A percentile compares a stretch with the other conserved stretches of the same genome.
These are phyloP conservation scores for Gossypium longicalyx DNA, from an alignment of 345 rosid genomes.

Conservation along the genomic window DNA sequence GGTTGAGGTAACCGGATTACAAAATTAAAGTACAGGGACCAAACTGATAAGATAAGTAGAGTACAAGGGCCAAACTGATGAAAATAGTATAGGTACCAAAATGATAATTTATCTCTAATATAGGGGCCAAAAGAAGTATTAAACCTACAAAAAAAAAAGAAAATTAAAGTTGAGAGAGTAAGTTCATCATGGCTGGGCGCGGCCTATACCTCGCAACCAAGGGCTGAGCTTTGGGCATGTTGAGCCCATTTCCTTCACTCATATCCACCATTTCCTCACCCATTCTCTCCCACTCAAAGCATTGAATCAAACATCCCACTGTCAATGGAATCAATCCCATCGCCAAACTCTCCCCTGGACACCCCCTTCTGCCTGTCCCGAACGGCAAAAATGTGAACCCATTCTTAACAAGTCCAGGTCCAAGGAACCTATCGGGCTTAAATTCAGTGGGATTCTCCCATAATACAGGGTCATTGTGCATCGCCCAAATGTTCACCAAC, in stretches of 20 bases:
- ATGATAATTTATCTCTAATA: too few species aligned
- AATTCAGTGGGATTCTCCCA: conserved; percentile 36
- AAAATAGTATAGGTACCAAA: too few species aligned
- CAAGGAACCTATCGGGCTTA: conserved; percentile 39
- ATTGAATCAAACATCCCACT: conserved; percentile 37
- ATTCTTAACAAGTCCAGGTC: conserved; percentile 16
- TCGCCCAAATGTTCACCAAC: conserved; percentile 35
- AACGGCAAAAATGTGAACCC: conserved; percentile 40
- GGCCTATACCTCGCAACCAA: conserved; percentile 27
- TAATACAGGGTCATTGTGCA: conserved; percentile 31
- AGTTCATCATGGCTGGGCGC: conserved; percentile 8
- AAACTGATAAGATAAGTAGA: too few species aligned
- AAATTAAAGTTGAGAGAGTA: neutral
- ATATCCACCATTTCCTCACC: conserved; percentile 38
- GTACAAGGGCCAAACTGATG: too few species aligned
- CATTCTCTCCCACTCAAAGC: conserved; percentile 37
- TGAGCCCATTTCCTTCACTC: conserved; percentile 24
- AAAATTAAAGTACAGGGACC: too few species aligned
- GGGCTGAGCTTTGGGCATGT: conserved; percentile 32
- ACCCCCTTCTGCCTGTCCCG: conserved; percentile 43
- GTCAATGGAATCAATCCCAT: conserved; percentile 28
- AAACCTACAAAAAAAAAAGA: too few species aligned
- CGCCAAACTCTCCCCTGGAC: conserved; percentile 45
- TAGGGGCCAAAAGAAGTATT: too few species aligned
- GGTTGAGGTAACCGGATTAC: too few species aligned